Conservation (phyloP, 176 grass and related monocot genomes). For the Chloris gayana region DNA sequence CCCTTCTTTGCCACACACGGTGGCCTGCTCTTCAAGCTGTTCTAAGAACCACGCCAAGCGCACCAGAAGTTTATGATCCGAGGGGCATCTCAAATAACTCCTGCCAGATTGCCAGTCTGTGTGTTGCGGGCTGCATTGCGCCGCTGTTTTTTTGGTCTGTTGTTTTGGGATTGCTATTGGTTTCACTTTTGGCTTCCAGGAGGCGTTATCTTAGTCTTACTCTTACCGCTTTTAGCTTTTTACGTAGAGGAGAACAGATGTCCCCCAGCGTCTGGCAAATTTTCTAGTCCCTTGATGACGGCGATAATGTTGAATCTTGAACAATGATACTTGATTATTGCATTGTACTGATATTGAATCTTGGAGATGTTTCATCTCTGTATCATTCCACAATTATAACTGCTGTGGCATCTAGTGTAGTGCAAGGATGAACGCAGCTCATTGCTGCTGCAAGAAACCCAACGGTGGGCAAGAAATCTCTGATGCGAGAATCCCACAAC, state of each 20-base stretch:
- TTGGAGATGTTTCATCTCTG: neutral
- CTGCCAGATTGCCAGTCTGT: constrained; percentile 26
- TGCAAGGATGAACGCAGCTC: neutral
- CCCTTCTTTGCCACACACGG: constrained; percentile 85
- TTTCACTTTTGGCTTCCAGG: constrained; percentile 38
- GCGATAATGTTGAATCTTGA: constrained; percentile 60
- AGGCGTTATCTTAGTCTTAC: constrained; percentile 44
- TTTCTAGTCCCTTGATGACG: constrained; percentile 57
- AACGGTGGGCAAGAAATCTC: neutral
- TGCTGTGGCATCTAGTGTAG: neutral
- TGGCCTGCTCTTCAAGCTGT: constrained; percentile 71
- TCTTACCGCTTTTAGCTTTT: constrained; percentile 42
- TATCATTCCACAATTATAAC: neutral
- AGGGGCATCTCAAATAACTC: constrained; percentile 56
- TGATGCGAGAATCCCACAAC: neutral
- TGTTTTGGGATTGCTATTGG: constrained; percentile 44
- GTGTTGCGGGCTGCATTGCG: neutral
- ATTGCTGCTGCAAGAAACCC: no score
- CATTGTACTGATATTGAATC: constrained; percentile 31
- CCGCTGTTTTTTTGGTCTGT: constrained; percentile 49
- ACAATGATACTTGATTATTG: constrained; percentile 53
- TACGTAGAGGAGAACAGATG: constrained; percentile 51
- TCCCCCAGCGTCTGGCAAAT: constrained; percentile 34
- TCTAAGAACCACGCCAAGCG: constrained; percentile 41
- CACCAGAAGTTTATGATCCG: constrained; percentile 25